Percentiles rank a stretch among this genome's conserved stretches.
Conservation (phyloP, 768 basidiomycete species). For the Podaxis sp. region DNA sequence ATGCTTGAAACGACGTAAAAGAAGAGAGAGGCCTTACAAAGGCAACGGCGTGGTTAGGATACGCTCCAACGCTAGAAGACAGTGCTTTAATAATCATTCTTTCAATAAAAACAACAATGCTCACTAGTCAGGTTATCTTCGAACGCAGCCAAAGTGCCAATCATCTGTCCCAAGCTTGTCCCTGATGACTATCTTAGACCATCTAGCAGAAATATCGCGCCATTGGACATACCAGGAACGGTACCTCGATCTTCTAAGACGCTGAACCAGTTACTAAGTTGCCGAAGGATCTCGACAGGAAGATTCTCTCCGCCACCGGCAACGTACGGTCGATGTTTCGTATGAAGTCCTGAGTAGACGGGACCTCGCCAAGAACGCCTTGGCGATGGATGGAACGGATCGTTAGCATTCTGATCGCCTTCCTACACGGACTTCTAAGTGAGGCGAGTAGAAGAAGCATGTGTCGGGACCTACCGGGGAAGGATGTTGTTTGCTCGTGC, state of each 20-base stretch:
- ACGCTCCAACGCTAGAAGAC: slow-evolving; percentile 47
- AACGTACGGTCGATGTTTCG: slow-evolving; percentile 36
- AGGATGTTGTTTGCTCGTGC: neutral
- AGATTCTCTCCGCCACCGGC: slow-evolving; percentile 52
- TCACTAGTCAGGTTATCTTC: slow-evolving; percentile 54
- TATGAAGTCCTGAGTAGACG: slow-evolving; percentile 28
- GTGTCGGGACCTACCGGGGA: neutral
- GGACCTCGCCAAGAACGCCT: slow-evolving; percentile 38
- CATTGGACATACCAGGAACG: slow-evolving; percentile 43
- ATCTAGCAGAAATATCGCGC: neutral
- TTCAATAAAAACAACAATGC: slow-evolving; percentile 12
- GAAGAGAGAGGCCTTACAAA: slow-evolving; percentile 44
- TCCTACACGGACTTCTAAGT: neutral
- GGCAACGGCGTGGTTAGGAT: slow-evolving; percentile 67
- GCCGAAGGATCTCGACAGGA: slow-evolving; percentile 54
- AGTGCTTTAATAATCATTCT: neutral
- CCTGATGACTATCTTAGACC: slow-evolving; percentile 29
- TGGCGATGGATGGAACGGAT: slow-evolving; percentile 11
- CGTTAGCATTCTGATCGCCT: slow-evolving; percentile 19
- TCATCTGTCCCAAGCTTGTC: slow-evolving; percentile 49
- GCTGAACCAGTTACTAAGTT: slow-evolving; percentile 58
- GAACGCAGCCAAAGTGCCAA: slow-evolving; percentile 46
- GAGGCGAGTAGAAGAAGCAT: neutral
- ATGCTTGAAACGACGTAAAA: neutral
- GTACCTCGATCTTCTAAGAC: slow-evolving; percentile 58